Conservation (phyloP, 1,284 basidiomycete species). For the Sporisorium iseilematis-ciliati region DNA sequence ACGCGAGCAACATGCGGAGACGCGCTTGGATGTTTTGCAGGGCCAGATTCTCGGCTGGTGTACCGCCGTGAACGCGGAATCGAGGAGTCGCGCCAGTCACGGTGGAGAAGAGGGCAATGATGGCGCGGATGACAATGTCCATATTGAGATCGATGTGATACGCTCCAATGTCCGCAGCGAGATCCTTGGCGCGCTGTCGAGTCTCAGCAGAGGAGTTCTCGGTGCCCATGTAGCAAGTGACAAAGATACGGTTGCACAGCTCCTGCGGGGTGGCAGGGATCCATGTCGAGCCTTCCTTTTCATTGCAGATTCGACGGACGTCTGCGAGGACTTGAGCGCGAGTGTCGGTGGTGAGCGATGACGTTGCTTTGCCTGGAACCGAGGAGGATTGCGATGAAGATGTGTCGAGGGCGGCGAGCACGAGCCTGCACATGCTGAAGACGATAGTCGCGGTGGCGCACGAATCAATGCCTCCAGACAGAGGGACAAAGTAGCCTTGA, state of each 20-base stretch:
- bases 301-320: constrained; percentile 87
- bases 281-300: constrained; percentile 82
- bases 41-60: constrained; percentile 89
- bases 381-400: background rate
- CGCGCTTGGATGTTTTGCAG: constrained; percentile 98
- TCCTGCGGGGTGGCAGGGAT: constrained; percentile 86
- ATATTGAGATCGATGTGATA: constrained; percentile 95
- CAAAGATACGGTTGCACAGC: constrained; percentile 87
- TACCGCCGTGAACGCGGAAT: constrained; percentile 90
- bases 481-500: constrained; percentile 94
- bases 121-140: constrained; percentile 87
- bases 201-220: constrained; percentile 93
- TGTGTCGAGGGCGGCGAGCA: constrained; percentile 75
- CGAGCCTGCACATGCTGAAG: constrained; percentile 93
- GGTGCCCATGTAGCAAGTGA: constrained; percentile 99
- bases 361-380: background rate
- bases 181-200: constrained; percentile 83
- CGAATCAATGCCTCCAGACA: constrained; percentile 97
- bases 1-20: constrained; percentile 94
- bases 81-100: constrained; percentile 86
- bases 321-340: constrained; percentile 90
- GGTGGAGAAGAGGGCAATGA: constrained; percentile 83
- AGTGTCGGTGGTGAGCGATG: constrained; percentile 66
- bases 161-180: constrained; percentile 84
- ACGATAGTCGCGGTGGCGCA: constrained; percentile 96